Base-by-base conservation (phyloP, 2,329 filamentous ascomycete species). In the Fonsecaea nubica region DNA sequence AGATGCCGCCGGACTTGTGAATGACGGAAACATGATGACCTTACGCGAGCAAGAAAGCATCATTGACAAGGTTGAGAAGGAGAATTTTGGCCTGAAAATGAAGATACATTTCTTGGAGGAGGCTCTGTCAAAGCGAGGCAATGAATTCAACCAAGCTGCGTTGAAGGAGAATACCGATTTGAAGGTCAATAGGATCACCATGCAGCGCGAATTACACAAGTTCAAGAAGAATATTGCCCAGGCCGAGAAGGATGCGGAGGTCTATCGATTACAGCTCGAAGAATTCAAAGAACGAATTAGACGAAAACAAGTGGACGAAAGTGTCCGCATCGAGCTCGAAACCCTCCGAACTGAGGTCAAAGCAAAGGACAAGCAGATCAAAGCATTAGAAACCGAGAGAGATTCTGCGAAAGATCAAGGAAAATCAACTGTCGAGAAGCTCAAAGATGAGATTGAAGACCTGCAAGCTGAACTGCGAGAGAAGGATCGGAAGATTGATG, bases 41-140 rank as follows among this genome's bases (percentile, higher is more conserved):
- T 80, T 99, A 65, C 89, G 93, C 68, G 95, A 99, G 76, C 95
- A 99, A 78, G 95, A 98, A 79, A 93, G 92, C 72, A 87, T 88
- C 72, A 94, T 99, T 73, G 92, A 97, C 80, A 92, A 92, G 75
- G 94, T 99, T 73, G 93, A 97, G 76, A 99, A 99, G 82, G 95
- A 98, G 76, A 99, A 99, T 76, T 99, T 98, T 76, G 92, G 92
- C 30, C 84, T 99, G 62, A 98, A 98, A 79, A 86, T 98, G 73
- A 97, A 97, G 79, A 97, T 98, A 61, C 93, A 98, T 78, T 99
- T 96, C 77, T 85, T 99, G 63, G 93, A 99, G 77, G 92, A 98
- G 73, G 92, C 92, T 13, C 81, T 99, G 58, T 87, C 90, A 61
- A 97, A 96, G 77, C 88, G 90, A 62, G 94, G 94, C 0, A 93